These are phyloP conservation scores for Cadophora gregata DNA, from an alignment of 2,329 filamentous ascomycete genomes.

Conservation along the genomic window DNA sequence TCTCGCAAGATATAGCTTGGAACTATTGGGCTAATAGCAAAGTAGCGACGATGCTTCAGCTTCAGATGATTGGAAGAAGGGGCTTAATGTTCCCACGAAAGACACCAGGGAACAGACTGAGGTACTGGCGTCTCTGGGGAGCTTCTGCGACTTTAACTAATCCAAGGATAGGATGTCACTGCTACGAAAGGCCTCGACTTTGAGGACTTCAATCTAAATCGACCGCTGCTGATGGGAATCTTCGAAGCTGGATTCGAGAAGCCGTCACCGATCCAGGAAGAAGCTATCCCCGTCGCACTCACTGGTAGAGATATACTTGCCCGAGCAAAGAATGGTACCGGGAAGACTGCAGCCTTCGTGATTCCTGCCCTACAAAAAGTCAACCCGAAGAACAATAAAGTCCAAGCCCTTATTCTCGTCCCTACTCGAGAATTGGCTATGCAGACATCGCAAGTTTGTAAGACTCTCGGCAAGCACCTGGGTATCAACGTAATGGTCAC, in stretches of 20 bases:
- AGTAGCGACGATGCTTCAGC: slow-evolving; percentile 50
- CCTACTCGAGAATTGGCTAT: slow-evolving; percentile 96
- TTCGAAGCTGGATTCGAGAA: slow-evolving; percentile 99
- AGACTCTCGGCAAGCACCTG: slow-evolving; percentile 95
- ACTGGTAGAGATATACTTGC: slow-evolving; percentile 95
- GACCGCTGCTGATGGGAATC: slow-evolving; percentile 97
- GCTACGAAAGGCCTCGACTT: slow-evolving; percentile 98
- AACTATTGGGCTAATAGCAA: slow-evolving; percentile 49
- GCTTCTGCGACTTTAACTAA: slow-evolving; percentile 21
- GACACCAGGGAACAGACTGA: slow-evolving; percentile 84
- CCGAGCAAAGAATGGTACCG: slow-evolving; percentile 96
- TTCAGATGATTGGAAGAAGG: slow-evolving; percentile 74
- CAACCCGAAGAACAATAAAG: slow-evolving; percentile 95
- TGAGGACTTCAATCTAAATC: slow-evolving; percentile 94
- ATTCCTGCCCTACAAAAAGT: slow-evolving; percentile 95
- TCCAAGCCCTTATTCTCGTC: slow-evolving; percentile 94
- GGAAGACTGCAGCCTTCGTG: slow-evolving; percentile 97
- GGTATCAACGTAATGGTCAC: slow-evolving; percentile 99
- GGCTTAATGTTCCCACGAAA: slow-evolving; percentile 72
- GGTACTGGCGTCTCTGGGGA: slow-evolving; percentile 51
- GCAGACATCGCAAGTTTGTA: slow-evolving; percentile 99
- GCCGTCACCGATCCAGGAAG: slow-evolving; percentile 98
- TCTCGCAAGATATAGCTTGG: slow-evolving; percentile 26
- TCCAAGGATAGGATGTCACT: slow-evolving; percentile 80
- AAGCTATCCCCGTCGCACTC: slow-evolving; percentile 94